These are phyloP conservation scores for Dispira simplex DNA, from an alignment of 192 early-diverging fungal species.

Conservation along the genomic window DNA sequence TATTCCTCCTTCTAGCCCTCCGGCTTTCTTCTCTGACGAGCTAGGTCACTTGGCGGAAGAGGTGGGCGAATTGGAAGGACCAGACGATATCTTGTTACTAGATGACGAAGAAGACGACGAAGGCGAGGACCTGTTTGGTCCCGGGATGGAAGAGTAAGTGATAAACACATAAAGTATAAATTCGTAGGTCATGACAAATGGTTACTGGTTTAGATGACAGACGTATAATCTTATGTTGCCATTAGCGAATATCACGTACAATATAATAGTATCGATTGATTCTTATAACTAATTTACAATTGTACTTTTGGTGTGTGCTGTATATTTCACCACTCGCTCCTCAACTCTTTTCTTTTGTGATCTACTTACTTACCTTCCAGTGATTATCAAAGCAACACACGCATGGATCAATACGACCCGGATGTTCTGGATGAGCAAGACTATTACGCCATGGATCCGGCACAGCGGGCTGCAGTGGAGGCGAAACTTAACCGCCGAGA, in stretches of 20 bases:
- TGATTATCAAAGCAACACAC: conserved; percentile 64
- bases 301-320: too few relatives aligned
- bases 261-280: too few relatives aligned
- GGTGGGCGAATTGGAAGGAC: conserved; percentile 21
- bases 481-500: conserved; percentile 68
- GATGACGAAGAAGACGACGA: conserved; percentile 42
- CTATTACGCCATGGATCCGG: conserved; percentile 56
- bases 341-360: too few relatives aligned
- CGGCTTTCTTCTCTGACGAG: conserved; percentile 4
- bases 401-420: conserved; percentile 66
- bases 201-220: too few relatives aligned
- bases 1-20: background rate
- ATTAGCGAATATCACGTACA: too few relatives aligned
- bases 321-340: too few relatives aligned
- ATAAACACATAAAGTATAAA: background rate
- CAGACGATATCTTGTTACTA: conserved; percentile 13
- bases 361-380: conserved; percentile 18
- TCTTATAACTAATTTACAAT: too few relatives aligned
- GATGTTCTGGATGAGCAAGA: conserved; percentile 70
- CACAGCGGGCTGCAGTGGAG: conserved; percentile 56
- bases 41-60: conserved; percentile 18
- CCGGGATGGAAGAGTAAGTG: conserved; percentile 61
- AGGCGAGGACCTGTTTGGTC: conserved; percentile 87
- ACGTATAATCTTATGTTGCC: too few relatives aligned
- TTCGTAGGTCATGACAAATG: too few relatives aligned